phyloP scores from a whole-genome alignment of 768 basidiomycete species.

The Russula sp. region DNA sequence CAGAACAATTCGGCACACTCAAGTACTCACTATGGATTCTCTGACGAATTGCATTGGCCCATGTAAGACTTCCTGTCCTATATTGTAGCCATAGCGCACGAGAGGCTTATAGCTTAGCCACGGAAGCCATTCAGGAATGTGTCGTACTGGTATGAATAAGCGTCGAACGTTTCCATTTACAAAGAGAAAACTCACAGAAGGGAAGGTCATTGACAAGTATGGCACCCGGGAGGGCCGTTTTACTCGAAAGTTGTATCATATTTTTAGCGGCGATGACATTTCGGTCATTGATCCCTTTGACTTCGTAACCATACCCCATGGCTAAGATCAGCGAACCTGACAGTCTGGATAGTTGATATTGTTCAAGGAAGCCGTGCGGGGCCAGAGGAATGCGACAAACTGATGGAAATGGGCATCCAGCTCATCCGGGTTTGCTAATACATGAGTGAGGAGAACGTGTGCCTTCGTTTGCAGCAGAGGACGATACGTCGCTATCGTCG shows the following conservation, averaged over 20 bases:
- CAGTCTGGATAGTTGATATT: neutral
- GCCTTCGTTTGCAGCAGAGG: neutral
- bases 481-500: neutral
- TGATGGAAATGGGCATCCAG: neutral
- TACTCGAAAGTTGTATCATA: neutral
- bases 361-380: neutral
- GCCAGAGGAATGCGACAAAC: neutral
- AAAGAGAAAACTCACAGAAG: neutral
- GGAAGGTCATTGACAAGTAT: constrained; percentile 22
- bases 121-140: constrained; percentile 13
- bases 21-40: constrained; percentile 4
- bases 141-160: neutral
- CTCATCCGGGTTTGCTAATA: neutral
- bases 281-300: neutral
- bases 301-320: constrained; percentile 15
- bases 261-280: neutral
- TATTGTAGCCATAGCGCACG: neutral
- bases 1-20: too few species aligned
- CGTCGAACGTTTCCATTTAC: too few species aligned
- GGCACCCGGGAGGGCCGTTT: constrained; percentile 2
- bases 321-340: constrained; percentile 1
- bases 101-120: constrained; percentile 19
- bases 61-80: constrained; percentile 1
- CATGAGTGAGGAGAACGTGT: neutral
- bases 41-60: constrained; percentile 6